Conservation (phyloP, 2,329 filamentous ascomycete genomes). For the Fusarium annulatum region DNA sequence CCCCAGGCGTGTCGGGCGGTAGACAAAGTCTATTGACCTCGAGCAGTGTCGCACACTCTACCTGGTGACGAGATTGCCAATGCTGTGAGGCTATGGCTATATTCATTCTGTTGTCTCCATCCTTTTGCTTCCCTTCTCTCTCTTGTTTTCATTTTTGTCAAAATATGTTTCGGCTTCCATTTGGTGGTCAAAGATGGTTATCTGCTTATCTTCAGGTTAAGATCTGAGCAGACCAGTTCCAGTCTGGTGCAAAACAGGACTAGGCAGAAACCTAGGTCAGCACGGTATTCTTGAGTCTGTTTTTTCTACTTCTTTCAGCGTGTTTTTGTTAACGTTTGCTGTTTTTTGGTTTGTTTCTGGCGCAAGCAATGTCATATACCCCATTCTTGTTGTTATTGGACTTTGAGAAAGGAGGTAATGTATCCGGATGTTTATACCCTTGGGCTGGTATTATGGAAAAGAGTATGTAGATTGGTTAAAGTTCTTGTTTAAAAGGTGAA, state of each 20-base stretch:
- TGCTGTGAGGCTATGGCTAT: background rate
- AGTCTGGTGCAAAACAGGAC: conserved; percentile 38
- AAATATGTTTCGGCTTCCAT: background rate
- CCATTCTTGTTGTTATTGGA: conserved; percentile 19
- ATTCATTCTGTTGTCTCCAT: background rate
- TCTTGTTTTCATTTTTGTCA: background rate
- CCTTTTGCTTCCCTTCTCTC: background rate
- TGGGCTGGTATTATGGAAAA: conserved; percentile 4
- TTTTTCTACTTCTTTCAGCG: background rate
- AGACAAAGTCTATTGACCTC: conserved; percentile 11
- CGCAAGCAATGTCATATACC: conserved; percentile 20
- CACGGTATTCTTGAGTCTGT: background rate
- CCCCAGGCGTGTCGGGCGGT: conserved; percentile 8
- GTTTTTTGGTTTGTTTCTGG: background rate
- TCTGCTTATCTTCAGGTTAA: background rate
- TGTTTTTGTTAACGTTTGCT: background rate
- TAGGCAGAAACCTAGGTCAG: conserved; percentile 23
- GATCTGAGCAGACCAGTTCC: conserved; percentile 13
- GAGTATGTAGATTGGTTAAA: conserved; percentile 10
- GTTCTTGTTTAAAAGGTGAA: background rate
- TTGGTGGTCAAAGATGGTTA: background rate
- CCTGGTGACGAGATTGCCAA: conserved; percentile 3
- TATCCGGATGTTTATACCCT: conserved; percentile 24
- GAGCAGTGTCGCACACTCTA: conserved; percentile 26
- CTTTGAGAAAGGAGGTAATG: conserved; percentile 23